Evolutionary conservation across 768 basidiomycete species (phyloP), one percentile per base, ranked within the genome.

Genomic region (Mycena maculata): DNA sequence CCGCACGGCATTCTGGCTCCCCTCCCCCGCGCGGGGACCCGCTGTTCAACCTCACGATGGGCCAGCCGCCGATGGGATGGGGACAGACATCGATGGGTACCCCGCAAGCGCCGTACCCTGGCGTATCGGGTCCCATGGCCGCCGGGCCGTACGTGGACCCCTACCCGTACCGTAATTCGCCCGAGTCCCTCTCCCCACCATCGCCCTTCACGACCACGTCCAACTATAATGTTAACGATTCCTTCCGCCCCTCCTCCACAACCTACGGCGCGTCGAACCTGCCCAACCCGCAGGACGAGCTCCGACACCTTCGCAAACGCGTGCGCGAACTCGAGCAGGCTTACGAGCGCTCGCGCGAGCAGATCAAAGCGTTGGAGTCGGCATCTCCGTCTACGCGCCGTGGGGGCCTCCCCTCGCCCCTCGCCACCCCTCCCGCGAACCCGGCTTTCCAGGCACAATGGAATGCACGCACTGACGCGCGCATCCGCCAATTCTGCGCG

Each of bases 401-500:
- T 47, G 60, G 69, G 18, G 58, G 63, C 15, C 59, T 78, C 28
- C 71, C 78, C 13, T 72, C 78, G 4, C 74, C 68, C 11, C 41
- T 68, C 23, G 52, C 71, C n/a, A 74, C 83, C 0, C 79, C 80
- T 1, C 82, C 84, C 12, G 74, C 80, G 11, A 81, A 84, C 15
- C 72, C 86, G 18, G 71, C 82, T 22, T 90, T 91, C 80, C 84
- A 88, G 49, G 78, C 82, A 30, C 83, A 87, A 3, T 94, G 93
- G 93, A 86, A 85, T 52, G 81, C 84, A 11, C 90, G 93, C 63
- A 94, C 92, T 0, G 89, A 92, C 23, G 87, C 90, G 7, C 91
- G 94, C 39, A 81, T 83, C 69, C 87, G 87, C 60, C 82, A 87
- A 47, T 91, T 90, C 78, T 95, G 93, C 76, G 91, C 93, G 4